These are phyloP conservation scores for Pseudocercospora ulei DNA, from an alignment of 2,329 filamentous ascomycete genomes.

Conservation along the genomic window DNA sequence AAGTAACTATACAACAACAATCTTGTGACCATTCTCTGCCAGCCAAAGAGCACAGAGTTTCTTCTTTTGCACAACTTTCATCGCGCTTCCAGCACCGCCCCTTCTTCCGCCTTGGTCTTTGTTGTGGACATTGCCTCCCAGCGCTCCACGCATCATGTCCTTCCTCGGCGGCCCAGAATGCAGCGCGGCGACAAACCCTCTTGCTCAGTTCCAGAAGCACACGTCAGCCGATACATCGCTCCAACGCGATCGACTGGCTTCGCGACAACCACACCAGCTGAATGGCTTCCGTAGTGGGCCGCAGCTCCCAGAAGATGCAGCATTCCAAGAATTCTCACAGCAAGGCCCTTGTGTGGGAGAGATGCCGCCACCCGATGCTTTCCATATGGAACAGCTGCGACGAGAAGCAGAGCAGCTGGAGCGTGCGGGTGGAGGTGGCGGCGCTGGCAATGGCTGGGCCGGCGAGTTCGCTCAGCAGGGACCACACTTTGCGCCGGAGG, in stretches of 20 bases:
- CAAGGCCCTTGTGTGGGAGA: constrained; percentile 56
- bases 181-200: constrained; percentile 88
- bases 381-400: constrained; percentile 58
- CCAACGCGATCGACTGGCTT: constrained; percentile 68
- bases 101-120: background rate
- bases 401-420: constrained; percentile 49
- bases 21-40: no score
- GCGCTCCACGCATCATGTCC: constrained; percentile 54
- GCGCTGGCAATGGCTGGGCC: constrained; percentile 27
- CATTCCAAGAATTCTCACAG: constrained; percentile 62
- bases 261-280: constrained; percentile 25
- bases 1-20: no score
- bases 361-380: constrained; percentile 46
- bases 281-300: constrained; percentile 31
- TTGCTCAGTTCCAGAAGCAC: constrained; percentile 96
- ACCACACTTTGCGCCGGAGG: constrained; percentile 24
- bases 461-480: constrained; percentile 31
- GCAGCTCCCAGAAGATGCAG: constrained; percentile 27
- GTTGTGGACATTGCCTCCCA: background rate
- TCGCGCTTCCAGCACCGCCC: background rate
- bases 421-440: constrained; percentile 23
- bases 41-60: no score
- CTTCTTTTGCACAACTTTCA: no score
- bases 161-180: constrained; percentile 94
- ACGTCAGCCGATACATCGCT: constrained; percentile 92